Conservation (phyloP, 2,329 filamentous ascomycete genomes). For the Xylariaceae sp. region DNA sequence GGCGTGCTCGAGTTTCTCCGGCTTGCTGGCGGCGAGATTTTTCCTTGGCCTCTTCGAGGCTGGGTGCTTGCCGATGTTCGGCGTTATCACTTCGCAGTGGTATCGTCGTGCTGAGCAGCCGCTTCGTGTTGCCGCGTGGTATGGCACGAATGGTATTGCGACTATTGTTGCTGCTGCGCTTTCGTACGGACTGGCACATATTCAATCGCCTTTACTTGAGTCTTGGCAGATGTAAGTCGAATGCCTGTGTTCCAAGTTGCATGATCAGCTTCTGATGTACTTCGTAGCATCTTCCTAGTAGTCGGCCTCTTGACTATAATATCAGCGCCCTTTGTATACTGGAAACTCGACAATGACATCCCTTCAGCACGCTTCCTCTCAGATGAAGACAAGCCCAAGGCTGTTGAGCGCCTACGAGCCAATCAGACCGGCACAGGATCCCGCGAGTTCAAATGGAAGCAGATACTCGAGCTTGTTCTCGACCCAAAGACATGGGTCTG, state of each 20-base stretch:
- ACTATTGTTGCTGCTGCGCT: slow-evolving; percentile 40
- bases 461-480: slow-evolving; percentile 48
- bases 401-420: slow-evolving; percentile 49
- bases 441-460: slow-evolving; percentile 47
- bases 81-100: slow-evolving; percentile 60
- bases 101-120: slow-evolving; percentile 58
- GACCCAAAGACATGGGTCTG: slow-evolving; percentile 57
- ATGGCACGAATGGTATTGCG: slow-evolving; percentile 57
- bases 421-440: slow-evolving; percentile 54
- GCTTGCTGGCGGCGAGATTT: slow-evolving; percentile 49
- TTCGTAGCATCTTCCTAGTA: slow-evolving; percentile 52
- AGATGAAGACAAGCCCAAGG: slow-evolving; percentile 56
- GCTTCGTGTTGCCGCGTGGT: slow-evolving; percentile 53
- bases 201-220: slow-evolving; percentile 40
- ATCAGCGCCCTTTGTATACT: slow-evolving; percentile 56
- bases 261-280: not conserved
- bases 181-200: slow-evolving; percentile 53
- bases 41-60: slow-evolving; percentile 56
- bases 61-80: slow-evolving; percentile 46
- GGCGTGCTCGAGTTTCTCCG: slow-evolving; percentile 45
- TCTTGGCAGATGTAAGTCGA: slow-evolving; percentile 39
- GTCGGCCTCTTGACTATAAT: slow-evolving; percentile 58
- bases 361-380: slow-evolving; percentile 53
- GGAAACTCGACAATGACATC: slow-evolving; percentile 57
- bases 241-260: not conserved